Evolutionary conservation across 106 monocot species (phyloP), one percentile per base, ranked within the genome.

Genomic region (Dioscorea zingiberensis): DNA sequence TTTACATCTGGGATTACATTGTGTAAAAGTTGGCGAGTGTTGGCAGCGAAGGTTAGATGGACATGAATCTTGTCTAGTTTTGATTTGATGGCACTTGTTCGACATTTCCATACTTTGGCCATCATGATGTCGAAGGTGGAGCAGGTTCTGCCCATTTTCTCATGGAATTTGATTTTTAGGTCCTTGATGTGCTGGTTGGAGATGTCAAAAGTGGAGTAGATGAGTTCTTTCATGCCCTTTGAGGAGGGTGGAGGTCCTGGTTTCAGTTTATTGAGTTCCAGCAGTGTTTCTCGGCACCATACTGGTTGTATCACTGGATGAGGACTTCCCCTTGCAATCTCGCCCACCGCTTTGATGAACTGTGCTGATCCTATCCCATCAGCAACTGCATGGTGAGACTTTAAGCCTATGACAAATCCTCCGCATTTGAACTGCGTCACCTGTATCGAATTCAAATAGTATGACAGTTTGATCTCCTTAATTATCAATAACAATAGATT

Each of bases 21-120:
- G 18, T 69, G 60, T 29, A 79, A 28, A n/a, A 73, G 14, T 21
- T 74, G 73, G 48, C 78, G 73, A 16, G 27, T 68, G 71, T 69
- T 79, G 2, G 69, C 73, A 25, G 62, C 56, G 73, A 79, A 79
- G 32, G 57, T 47, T 21, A 79, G 47, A 44, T 22, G 62, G 2
- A 79, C 55, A 3, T 30, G 30, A 14, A 18, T 4, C 13, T 7
- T 47, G 46, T 49, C 49, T 3, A 3, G 16, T 16, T 18, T 9
- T 13, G 18, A 3, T 13, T 18, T 3, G 49, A 49, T 49, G 49
- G 49, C 49, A 2, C 13, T 13, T 13, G 18, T 18, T 16, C 49
- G 49, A 9, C 49, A 16, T 49, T 49, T 13, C 49, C 49, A 49
- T 14, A 18, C 49, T 18, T 49, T 49, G 13, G 49, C 49, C 16